phyloP scores from a whole-genome alignment of 1,284 basidiomycete species.

The Tylopilus orsonianus region DNA sequence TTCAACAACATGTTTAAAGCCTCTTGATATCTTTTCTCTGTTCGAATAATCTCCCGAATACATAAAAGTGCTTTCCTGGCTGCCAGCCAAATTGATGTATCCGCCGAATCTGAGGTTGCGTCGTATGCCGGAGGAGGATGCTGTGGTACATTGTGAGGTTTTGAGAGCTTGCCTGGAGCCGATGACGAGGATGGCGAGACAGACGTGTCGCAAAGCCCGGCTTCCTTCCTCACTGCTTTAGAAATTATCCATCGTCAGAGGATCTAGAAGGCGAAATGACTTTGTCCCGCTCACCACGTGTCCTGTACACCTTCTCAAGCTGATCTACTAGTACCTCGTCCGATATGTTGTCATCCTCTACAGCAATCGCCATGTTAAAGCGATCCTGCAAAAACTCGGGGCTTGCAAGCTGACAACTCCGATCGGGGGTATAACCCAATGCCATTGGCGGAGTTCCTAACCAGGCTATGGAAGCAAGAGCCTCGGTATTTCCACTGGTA shows the following conservation, averaged over 20 bases:
- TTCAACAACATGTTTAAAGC: conserved; percentile 47
- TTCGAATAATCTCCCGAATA: conserved; percentile 61
- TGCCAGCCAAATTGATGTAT: conserved; percentile 47
- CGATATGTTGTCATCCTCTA: conserved; percentile 48
- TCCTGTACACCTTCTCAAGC: conserved; percentile 43
- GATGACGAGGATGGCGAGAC: not conserved
- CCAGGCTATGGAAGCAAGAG: conserved; percentile 33
- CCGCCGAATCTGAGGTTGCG: conserved; percentile 25
- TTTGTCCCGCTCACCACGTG: not conserved
- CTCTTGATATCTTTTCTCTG: conserved; percentile 61
- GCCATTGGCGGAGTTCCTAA: conserved; percentile 18
- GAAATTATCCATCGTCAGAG: not conserved
- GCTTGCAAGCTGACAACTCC: not conserved
- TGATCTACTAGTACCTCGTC: conserved; percentile 46
- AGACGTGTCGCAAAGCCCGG: not conserved
- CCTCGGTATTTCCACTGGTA: conserved; percentile 24
- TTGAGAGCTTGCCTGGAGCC: not conserved
- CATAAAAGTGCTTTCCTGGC: conserved; percentile 59
- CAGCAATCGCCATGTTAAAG: conserved; percentile 39
- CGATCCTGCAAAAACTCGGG: conserved; percentile 1
- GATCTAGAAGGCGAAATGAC: not conserved
- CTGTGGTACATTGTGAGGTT: not conserved
- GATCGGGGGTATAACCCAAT: not conserved
- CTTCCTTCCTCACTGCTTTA: not conserved
- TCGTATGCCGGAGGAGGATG: conserved; percentile 5